Conservation (phyloP, 495 filamentous ascomycete genomes). For the Penicillium desertorum region DNA sequence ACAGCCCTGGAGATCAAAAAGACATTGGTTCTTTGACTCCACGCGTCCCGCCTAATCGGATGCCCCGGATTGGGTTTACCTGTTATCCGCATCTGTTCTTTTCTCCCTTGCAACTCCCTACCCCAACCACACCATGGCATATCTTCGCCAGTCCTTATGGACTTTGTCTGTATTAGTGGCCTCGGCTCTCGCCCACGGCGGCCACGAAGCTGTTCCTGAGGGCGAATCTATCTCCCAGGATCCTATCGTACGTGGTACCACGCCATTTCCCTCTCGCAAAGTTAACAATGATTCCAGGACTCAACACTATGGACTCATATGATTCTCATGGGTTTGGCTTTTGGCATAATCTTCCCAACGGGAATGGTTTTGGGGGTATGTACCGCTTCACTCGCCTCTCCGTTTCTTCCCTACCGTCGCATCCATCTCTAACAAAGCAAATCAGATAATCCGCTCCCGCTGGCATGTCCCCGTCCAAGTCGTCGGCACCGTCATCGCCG, state of each 20-base stretch:
- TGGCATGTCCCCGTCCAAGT: constrained; percentile 94
- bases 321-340: constrained; percentile 78
- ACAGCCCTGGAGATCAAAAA: neutral
- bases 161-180: constrained; percentile 34
- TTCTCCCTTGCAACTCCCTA: constrained; percentile 13
- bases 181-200: constrained; percentile 63
- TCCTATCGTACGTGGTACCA: constrained; percentile 66
- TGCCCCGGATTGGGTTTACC: constrained; percentile 27
- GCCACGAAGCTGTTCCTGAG: constrained; percentile 72
- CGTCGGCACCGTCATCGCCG: constrained; percentile 68
- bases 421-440: neutral
- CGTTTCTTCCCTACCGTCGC: neutral
- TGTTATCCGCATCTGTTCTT: constrained; percentile 14
- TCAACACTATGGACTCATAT: constrained; percentile 92
- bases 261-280: neutral
- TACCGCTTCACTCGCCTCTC: constrained; percentile 12
- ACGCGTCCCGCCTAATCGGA: constrained; percentile 21
- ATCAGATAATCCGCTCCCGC: constrained; percentile 79
- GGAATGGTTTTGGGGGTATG: constrained; percentile 94
- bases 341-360: constrained; percentile 87
- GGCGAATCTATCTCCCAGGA: constrained; percentile 75
- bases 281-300: constrained; percentile 52
- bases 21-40: neutral
- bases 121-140: constrained; percentile 20
- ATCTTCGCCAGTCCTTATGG: constrained; percentile 20